phyloP scores from a whole-genome alignment of 2,329 filamentous ascomycete species.

The Hypomyces perniciosus region DNA sequence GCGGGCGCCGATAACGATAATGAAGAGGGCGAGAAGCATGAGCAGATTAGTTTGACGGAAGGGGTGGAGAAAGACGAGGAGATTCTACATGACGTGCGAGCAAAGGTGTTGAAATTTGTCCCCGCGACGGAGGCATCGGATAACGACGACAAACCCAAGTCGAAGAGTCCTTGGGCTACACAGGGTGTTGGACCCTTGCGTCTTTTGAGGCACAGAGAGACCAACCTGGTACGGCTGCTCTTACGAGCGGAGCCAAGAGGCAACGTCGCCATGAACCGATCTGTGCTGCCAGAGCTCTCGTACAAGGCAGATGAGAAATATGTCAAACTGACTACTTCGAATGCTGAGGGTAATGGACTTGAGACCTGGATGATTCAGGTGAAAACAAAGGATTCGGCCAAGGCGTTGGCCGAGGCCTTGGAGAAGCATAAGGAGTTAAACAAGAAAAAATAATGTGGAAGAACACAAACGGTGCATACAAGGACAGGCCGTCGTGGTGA shows the following conservation, averaged over 20 bases:
- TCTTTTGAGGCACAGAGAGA: conserved; percentile 67
- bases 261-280: conserved; percentile 66
- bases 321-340: conserved; percentile 52
- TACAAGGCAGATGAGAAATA: conserved; percentile 60
- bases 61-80: conserved; percentile 67
- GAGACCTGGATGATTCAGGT: conserved; percentile 69
- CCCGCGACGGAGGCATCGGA: conserved; percentile 42
- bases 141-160: conserved; percentile 36
- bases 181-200: conserved; percentile 68
- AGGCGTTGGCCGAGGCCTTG: conserved; percentile 44
- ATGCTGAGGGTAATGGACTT: conserved; percentile 51
- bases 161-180: conserved; percentile 58
- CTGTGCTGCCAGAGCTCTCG: conserved; percentile 52
- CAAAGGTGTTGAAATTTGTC: conserved; percentile 61
- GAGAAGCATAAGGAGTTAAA: conserved; percentile 52
- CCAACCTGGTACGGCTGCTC: conserved; percentile 60
- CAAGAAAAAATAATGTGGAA: conserved; percentile 40
- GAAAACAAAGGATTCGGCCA: conserved; percentile 56
- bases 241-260: conserved; percentile 71
- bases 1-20: conserved; percentile 43
- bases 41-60: conserved; percentile 64
- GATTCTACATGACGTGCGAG: conserved; percentile 62
- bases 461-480: conserved; percentile 3
- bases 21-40: conserved; percentile 55
- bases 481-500: conserved; percentile 3